These are phyloP conservation scores for Styphnolobium japonicum DNA, from an alignment of 306 rosid genomes.

Conservation along the genomic window DNA sequence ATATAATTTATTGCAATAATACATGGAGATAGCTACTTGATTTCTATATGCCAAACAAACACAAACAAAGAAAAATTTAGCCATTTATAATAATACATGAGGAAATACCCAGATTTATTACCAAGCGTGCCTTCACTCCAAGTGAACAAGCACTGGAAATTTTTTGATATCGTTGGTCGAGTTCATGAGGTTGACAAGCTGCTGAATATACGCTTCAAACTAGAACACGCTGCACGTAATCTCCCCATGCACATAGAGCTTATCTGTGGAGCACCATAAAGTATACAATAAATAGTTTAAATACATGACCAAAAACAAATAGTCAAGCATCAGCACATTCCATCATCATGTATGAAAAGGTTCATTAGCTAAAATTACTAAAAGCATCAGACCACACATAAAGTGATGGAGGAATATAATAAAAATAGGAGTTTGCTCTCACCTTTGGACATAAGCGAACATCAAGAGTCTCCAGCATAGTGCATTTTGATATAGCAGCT, in stretches of 20 bases:
- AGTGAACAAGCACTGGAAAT: conserved; percentile 9
- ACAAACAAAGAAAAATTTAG: not conserved
- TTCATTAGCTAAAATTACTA: not conserved
- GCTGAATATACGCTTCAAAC: conserved; percentile 89
- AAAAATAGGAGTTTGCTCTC: conserved; percentile 11
- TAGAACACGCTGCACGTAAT: conserved; percentile 60
- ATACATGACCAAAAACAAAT: not conserved
- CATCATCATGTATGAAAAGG: not conserved
- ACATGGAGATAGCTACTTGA: conserved; percentile 11
- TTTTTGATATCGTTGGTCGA: not conserved
- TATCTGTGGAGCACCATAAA: conserved; percentile 42
- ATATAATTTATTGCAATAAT: conserved; percentile 18
- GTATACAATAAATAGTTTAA: not conserved
- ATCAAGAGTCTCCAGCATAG: conserved; percentile 77
- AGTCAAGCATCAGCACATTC: not conserved
- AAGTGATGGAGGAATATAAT: not conserved
- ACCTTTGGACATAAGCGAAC: conserved; percentile 89
- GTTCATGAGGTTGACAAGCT: conserved; percentile 46
- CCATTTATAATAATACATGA: conserved; percentile 40
- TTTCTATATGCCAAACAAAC: conserved; percentile 35
- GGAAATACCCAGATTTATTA: conserved; percentile 21
- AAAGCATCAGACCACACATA: not conserved
- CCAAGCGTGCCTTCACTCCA: conserved; percentile 1
- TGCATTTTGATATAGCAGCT: conserved; percentile 73
- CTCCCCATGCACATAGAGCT: conserved; percentile 54